phyloP scores from a whole-genome alignment of 2,329 filamentous ascomycete species.

The Fusarium ramigenum region DNA sequence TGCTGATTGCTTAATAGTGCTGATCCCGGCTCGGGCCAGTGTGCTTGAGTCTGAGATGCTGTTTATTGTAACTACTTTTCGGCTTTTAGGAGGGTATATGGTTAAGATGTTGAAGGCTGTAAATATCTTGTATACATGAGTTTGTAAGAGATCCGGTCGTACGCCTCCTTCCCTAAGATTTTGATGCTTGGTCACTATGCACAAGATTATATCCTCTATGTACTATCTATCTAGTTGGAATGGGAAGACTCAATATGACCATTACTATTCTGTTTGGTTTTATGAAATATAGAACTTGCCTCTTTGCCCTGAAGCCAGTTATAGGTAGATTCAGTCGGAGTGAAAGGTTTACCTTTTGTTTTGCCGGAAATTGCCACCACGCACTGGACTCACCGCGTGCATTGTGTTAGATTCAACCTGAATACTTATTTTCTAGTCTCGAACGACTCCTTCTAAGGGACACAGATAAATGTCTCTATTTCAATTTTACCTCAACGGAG shows the following conservation, averaged over 20 bases:
- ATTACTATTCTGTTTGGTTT: not conserved
- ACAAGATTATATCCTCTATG: not conserved
- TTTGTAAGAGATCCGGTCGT: not conserved
- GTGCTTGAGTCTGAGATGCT: not conserved
- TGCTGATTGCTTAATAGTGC: not conserved
- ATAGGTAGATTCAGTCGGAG: not conserved
- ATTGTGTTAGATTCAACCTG: not conserved
- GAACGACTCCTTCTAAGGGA: not conserved
- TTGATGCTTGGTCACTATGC: too few species aligned
- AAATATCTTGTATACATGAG: not conserved
- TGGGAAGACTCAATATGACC: not conserved
- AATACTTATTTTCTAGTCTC: too few species aligned
- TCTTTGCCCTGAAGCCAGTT: not conserved
- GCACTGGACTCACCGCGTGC: not conserved
- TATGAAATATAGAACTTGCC: not conserved
- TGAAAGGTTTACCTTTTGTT: not conserved
- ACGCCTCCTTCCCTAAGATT: not conserved
- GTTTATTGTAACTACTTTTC: fast-evolving
- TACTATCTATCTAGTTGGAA: not conserved
- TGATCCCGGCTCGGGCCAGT: not conserved
- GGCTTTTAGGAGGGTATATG: not conserved
- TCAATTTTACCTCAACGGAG: fast-evolving
- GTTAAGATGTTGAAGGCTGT: not conserved
- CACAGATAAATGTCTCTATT: not conserved
- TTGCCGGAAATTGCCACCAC: not conserved